Evolutionary conservation across 75 land plant genomes (phyloP).

Genomic region (Pseudotsuga menziesii): DNA sequence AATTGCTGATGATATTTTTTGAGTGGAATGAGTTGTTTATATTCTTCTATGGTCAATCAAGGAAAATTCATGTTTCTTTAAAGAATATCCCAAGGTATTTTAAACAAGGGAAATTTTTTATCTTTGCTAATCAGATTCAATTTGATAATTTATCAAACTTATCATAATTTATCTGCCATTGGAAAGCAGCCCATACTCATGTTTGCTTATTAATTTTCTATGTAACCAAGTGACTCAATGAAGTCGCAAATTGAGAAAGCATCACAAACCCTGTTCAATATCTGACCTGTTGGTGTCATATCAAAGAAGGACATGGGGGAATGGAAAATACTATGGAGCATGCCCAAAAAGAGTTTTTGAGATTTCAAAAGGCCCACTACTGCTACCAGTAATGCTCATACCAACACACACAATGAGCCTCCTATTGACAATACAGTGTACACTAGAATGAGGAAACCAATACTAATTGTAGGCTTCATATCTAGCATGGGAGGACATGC

Average conservation of each 20-base stretch:
- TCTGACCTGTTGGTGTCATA: constrained; percentile 89
- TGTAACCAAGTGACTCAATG: neutral
- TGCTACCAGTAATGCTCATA: constrained; percentile 55
- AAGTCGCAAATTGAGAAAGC: neutral
- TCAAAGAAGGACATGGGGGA: constrained; percentile 98
- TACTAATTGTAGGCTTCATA: constrained; percentile 22
- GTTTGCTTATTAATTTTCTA: neutral
- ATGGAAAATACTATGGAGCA: constrained; percentile 64
- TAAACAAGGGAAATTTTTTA: too few relatives aligned
- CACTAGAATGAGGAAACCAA: constrained; percentile 45
- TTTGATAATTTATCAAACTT: neutral
- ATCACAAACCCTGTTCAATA: constrained; percentile 75
- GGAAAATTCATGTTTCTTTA: neutral
- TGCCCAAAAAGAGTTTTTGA: constrained; percentile 60
- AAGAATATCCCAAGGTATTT: neutral
- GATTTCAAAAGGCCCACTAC: constrained; percentile 61
- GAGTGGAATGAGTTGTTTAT: neutral
- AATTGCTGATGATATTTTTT: neutral
- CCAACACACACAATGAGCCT: constrained; percentile 71
- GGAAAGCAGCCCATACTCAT: neutral
- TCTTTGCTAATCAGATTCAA: neutral
- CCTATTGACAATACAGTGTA: constrained; percentile 68
- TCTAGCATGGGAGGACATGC: constrained; percentile 64
- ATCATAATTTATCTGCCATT: constrained; percentile 4
- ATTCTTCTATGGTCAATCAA: neutral